Conservation (phyloP, 2,329 filamentous ascomycete species). For the Colletotrichum liriopes region DNA sequence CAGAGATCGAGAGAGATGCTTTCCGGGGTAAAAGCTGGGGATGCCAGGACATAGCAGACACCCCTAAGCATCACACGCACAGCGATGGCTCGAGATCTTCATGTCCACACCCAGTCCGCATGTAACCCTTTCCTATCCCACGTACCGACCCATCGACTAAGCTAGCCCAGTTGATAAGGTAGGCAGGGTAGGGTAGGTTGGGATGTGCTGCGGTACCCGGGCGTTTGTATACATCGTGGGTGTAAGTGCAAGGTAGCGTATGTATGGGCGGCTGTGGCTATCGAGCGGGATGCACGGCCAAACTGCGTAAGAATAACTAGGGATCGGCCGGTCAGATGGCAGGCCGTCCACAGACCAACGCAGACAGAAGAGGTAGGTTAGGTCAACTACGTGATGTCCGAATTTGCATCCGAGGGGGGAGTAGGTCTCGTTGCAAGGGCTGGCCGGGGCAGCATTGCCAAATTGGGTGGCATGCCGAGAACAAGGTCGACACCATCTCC, state of each 20-base stretch:
- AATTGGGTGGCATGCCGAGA: constrained; percentile 42
- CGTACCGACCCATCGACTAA: constrained; percentile 29
- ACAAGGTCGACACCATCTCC: constrained; percentile 43
- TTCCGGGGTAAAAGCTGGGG: constrained; percentile 39
- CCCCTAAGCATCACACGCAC: constrained; percentile 33
- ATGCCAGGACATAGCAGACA: constrained; percentile 27
- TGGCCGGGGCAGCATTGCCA: constrained; percentile 41
- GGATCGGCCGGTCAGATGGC: constrained; percentile 40
- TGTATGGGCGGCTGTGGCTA: constrained; percentile 5
- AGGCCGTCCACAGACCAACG: constrained; percentile 17
- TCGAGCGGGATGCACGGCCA: constrained; percentile 20
- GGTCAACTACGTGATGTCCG: constrained; percentile 27
- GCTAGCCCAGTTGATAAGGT: constrained; percentile 24
- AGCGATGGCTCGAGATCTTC: constrained; percentile 38
- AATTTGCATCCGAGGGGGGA: constrained; percentile 8
- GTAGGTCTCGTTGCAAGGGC: constrained; percentile 35
- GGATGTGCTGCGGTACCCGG: constrained; percentile 16
- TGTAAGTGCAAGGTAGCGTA: constrained; percentile 16
- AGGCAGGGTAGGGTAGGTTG: constrained; percentile 30
- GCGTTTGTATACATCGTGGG: constrained; percentile 6
- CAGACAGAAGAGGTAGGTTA: constrained; percentile 20
- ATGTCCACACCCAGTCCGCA: constrained; percentile 25
- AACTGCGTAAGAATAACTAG: constrained; percentile 15
- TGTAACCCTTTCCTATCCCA: constrained; percentile 32
- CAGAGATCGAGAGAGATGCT: constrained; percentile 33